phyloP scores from a whole-genome alignment of 2,329 filamentous ascomycete species.

The Cordyceps militaris region DNA sequence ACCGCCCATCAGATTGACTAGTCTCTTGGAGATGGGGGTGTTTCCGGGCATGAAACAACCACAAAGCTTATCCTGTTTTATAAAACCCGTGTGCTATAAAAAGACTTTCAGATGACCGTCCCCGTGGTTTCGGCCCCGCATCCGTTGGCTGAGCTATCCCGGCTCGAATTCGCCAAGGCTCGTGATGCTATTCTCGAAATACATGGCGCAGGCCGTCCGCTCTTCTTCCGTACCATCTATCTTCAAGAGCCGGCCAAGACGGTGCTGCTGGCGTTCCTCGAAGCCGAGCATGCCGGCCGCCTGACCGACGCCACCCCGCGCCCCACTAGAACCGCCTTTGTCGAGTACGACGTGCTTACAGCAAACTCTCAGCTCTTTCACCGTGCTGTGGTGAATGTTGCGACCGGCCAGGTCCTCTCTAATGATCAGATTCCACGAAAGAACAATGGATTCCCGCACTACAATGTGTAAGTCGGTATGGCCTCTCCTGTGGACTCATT shows the following conservation, averaged over 20 bases:
- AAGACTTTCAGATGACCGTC: conserved; percentile 2
- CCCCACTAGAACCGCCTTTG: conserved; percentile 38
- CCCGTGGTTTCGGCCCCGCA: conserved; percentile 19
- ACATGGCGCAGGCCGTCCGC: conserved; percentile 17
- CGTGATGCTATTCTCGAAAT: conserved; percentile 37
- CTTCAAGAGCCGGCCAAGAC: conserved; percentile 56
- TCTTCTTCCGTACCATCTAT: conserved; percentile 52
- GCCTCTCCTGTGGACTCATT: background rate
- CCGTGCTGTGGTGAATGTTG: conserved; percentile 33
- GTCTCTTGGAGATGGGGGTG: background rate
- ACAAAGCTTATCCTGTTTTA: background rate
- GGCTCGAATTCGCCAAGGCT: conserved; percentile 42
- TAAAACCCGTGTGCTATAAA: background rate
- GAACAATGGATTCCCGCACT: conserved; percentile 30
- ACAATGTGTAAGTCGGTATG: conserved; percentile 22
- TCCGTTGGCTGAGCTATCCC: conserved; percentile 43
- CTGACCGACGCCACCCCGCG: conserved; percentile 35
- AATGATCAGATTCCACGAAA: conserved; percentile 18
- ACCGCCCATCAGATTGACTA: background rate
- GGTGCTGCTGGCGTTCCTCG: conserved; percentile 51
- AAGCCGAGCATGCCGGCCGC: conserved; percentile 51
- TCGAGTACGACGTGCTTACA: conserved; percentile 37
- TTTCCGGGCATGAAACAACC: background rate
- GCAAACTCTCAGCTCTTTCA: conserved; percentile 26
- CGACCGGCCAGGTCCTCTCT: conserved; percentile 23